Conservation (phyloP, 768 basidiomycete species). For the Trametes cingulata region DNA sequence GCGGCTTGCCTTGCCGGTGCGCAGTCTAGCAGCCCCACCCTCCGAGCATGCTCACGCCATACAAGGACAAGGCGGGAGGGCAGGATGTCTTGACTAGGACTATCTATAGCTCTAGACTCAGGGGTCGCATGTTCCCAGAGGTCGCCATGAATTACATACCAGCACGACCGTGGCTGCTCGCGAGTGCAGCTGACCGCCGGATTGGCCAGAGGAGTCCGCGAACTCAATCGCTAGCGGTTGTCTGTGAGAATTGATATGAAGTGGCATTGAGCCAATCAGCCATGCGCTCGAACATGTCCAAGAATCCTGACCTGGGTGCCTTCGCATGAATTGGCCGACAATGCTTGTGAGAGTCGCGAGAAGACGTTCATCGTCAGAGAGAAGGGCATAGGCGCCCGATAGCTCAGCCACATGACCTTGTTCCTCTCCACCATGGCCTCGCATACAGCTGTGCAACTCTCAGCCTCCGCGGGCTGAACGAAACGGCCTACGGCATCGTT, state of each 20-base stretch:
- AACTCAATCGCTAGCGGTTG: conserved; percentile 7
- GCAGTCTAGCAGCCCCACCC: not conserved
- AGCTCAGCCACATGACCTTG: not conserved
- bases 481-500: not conserved
- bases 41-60: not conserved
- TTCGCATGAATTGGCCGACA: not conserved
- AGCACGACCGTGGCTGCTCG: not conserved
- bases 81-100: conserved; percentile 1
- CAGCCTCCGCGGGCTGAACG: not conserved
- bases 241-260: conserved; percentile 2
- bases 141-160: not conserved
- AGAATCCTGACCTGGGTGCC: not conserved
- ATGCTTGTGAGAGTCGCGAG: not conserved
- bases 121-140: conserved; percentile 12
- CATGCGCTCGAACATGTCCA: not conserved
- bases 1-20: not conserved
- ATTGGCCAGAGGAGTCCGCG: not conserved
- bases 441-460: not conserved
- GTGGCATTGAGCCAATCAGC: not conserved
- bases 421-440: not conserved
- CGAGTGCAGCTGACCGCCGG: conserved; percentile 16
- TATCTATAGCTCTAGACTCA: conserved; percentile 9
- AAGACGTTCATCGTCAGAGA: not conserved
- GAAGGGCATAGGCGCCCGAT: not conserved
- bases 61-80: not conserved